Conservation (phyloP, 2,329 filamentous ascomycete species). For the Diaporthe aspalathi region DNA sequence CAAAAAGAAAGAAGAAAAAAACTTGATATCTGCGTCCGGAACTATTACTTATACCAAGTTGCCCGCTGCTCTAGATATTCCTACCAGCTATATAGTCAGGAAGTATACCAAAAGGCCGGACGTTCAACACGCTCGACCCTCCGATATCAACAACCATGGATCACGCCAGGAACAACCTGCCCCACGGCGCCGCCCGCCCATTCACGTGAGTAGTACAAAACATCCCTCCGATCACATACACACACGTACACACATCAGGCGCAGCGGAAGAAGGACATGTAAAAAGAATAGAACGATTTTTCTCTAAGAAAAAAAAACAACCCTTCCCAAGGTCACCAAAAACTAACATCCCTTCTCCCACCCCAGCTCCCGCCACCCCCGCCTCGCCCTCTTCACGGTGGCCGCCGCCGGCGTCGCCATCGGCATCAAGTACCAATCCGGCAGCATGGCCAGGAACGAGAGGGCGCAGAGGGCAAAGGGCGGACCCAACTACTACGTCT, state of each 20-base stretch:
- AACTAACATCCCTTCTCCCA: neutral
- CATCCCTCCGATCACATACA: no score
- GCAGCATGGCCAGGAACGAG: slow-evolving; percentile 56
- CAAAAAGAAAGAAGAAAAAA: no score
- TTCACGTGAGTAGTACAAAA: slow-evolving; percentile 36
- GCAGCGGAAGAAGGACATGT: no score
- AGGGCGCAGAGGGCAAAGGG: slow-evolving; percentile 52
- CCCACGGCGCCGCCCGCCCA: slow-evolving; percentile 36
- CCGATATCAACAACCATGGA: slow-evolving; percentile 32
- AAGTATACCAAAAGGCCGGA: neutral
- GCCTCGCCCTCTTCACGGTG: slow-evolving; percentile 51
- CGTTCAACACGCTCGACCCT: slow-evolving; percentile 12
- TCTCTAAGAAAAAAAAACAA: no score
- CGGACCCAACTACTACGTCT: slow-evolving; percentile 58
- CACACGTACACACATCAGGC: no score
- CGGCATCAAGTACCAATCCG: slow-evolving; percentile 51
- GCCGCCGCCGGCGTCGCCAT: slow-evolving; percentile 45
- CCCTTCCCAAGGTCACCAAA: no score
- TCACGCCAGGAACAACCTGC: slow-evolving; percentile 35
- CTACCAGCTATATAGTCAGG: neutral
- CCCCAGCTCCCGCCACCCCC: slow-evolving; percentile 53
- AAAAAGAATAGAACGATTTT: neutral
- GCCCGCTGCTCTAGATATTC: neutral
- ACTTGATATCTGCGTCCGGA: neutral
- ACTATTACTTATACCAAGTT: neutral